Evolutionary conservation across 176 grass and related monocot genomes (phyloP), one percentile per base, ranked within the genome.

Genomic region (Dactylis glomerata): DNA sequence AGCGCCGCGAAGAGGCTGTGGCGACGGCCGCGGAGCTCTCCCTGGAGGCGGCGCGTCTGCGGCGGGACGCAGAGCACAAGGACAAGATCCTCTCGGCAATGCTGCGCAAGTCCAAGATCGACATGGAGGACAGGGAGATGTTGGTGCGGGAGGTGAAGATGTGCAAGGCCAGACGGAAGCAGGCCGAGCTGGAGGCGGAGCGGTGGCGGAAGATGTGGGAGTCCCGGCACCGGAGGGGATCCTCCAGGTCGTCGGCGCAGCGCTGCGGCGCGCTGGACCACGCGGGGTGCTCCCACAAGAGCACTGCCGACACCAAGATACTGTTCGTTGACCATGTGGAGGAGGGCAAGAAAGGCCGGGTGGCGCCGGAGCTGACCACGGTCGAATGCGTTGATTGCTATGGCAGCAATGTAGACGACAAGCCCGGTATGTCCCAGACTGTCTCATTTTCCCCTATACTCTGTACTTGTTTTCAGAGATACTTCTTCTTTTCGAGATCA

Each of bases 71-170:
- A 1, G 88, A 94, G 81, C 95, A 97, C 71, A 97, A 94, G 88
- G 92, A 94, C 75, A 94, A 92, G 72, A 92, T 97, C 50, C 86
- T 97, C 10, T 94, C 95, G 0, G 92, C 92, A 30, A 91, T 97
- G 92, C 80, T 97, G 81, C 85, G 92, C 50, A 97, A 97, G 86
- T 94, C 88, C 30, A 97, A 92, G 87, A 80, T 94, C 33, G 92
- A 97, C 57, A 83, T 89, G 28, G 90, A 87, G 8, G 92, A 94
- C 81, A 81, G 83, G 77, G 92, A 91, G 72, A 81, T 87, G 92
- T 80, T 94, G 57, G 85, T 94, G 58, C 76, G 91, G 28, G 92
- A 97, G 81, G 80, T 94, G 72, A 97, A 97, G 82, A 50, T 92
- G 70, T 69, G 80, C 50, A 94, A 94, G 75, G 95, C 86, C 38